phyloP scores from a whole-genome alignment of 148 eudicot genomes.

The Oxyria digyna region DNA sequence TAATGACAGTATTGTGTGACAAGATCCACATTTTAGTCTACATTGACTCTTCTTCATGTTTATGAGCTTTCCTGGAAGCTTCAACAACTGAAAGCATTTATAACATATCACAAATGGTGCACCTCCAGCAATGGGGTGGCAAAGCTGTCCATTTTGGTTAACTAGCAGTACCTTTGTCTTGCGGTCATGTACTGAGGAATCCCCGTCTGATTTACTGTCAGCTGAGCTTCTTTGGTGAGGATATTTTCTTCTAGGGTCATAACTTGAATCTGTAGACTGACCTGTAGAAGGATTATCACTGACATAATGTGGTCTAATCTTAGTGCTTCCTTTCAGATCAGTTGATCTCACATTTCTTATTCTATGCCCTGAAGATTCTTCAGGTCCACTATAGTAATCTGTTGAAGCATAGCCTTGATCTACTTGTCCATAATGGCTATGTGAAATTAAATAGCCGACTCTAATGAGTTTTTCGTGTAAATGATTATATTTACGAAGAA shows the following conservation, averaged over 20 bases:
- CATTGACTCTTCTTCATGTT: slow-evolving; percentile 14
- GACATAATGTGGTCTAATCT: slow-evolving; percentile 15
- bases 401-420: slow-evolving; percentile 13
- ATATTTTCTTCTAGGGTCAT: slow-evolving; percentile 16
- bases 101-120: slow-evolving; percentile 67
- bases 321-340: slow-evolving; percentile 14
- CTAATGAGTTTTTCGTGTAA: slow-evolving; percentile 43
- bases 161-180: slow-evolving; percentile 23
- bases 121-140: slow-evolving; percentile 61
- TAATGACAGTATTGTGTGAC: slow-evolving; percentile 32
- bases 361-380: slow-evolving; percentile 18
- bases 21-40: slow-evolving; percentile 58
- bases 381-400: slow-evolving; percentile 20
- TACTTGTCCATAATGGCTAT: slow-evolving; percentile 16
- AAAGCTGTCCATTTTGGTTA: slow-evolving; percentile 22
- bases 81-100: slow-evolving; percentile 64
- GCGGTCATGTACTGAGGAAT: slow-evolving; percentile 20
- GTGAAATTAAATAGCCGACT: slow-evolving; percentile 21
- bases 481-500: slow-evolving; percentile 44
- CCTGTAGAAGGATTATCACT: slow-evolving; percentile 26
- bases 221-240: slow-evolving; percentile 22
- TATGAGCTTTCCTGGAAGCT: slow-evolving; percentile 32
- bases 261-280: slow-evolving; percentile 23
- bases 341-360: slow-evolving; percentile 17
- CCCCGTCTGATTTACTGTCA: slow-evolving; percentile 13